phyloP scores from a whole-genome alignment of 768 basidiomycete species.

The Phanerochaete carnosa region DNA sequence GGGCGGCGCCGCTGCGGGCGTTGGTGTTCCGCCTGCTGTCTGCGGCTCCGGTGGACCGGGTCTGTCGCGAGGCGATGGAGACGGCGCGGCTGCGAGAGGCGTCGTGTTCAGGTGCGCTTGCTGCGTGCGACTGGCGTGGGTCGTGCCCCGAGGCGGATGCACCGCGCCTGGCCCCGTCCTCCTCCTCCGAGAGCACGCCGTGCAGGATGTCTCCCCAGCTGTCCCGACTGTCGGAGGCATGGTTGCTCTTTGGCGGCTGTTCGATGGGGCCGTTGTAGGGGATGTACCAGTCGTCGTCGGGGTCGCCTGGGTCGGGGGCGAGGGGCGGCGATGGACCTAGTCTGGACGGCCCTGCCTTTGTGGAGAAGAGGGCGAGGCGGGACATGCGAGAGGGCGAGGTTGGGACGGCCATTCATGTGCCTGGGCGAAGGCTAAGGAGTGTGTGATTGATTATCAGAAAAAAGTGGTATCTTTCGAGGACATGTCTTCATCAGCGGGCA shows the following conservation, averaged over 20 bases:
- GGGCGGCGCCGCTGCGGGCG: conserved; percentile 36
- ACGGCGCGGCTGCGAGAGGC: conserved; percentile 29
- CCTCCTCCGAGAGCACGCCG: conserved; percentile 22
- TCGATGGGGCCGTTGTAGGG: conserved; percentile 67
- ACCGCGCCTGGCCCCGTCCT: conserved; percentile 3
- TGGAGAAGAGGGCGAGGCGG: conserved; percentile 29
- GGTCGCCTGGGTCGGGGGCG: conserved; percentile 5
- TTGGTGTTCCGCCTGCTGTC: conserved; percentile 11
- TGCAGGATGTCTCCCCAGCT: conserved; percentile 30
- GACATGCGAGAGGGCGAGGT: conserved; percentile 32
- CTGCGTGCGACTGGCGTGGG: conserved; percentile 9
- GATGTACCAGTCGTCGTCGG: conserved; percentile 55
- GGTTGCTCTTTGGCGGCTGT: conserved; percentile 22
- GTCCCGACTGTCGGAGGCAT: conserved; percentile 21
- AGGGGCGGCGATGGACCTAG: conserved; percentile 20
- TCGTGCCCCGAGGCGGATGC: conserved; percentile 5
- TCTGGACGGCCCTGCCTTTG: conserved; percentile 15
- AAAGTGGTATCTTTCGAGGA: not conserved
- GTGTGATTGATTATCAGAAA: conserved; percentile 16
- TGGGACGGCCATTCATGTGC: conserved; percentile 33
- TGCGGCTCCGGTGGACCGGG: conserved; percentile 29
- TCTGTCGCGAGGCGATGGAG: conserved; percentile 42
- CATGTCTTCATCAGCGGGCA: not conserved
- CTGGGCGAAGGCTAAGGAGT: conserved; percentile 10
- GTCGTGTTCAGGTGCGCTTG: conserved; percentile 4